Conservation (phyloP, 2,329 filamentous ascomycete genomes). For the Taxawa tesnikishii region DNA sequence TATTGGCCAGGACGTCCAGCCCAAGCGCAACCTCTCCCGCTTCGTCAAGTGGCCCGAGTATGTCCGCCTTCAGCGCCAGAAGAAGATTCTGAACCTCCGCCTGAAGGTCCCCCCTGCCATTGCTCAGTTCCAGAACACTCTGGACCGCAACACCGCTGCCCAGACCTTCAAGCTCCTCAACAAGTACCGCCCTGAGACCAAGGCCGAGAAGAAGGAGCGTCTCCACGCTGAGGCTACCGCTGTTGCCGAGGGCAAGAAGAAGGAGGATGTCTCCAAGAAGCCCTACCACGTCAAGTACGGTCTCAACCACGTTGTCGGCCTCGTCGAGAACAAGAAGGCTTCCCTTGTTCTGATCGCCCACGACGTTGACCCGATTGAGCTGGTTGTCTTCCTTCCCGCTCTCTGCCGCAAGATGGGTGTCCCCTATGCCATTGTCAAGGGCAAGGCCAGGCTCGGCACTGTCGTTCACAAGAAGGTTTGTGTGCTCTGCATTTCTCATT, state of each 20-base stretch:
- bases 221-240: conserved; percentile 96
- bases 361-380: conserved; percentile 98
- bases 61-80: conserved; percentile 89
- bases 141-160: conserved; percentile 91
- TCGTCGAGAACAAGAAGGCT: conserved; percentile 99
- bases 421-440: conserved; percentile 98
- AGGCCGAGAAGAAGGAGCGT: conserved; percentile 99
- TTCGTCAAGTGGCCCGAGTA: conserved; percentile 99
- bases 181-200: conserved; percentile 99
- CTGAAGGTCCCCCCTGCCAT: conserved; percentile 97
- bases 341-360: conserved; percentile 96
- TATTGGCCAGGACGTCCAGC: conserved; percentile 98
- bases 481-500: conserved; percentile 4
- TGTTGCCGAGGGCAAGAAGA: conserved; percentile 98
- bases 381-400: conserved; percentile 97
- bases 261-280: conserved; percentile 99
- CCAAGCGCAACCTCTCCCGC: conserved; percentile 84
- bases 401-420: conserved; percentile 99
- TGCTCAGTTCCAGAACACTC: conserved; percentile 93
- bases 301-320: conserved; percentile 96
- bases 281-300: conserved; percentile 99
- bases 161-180: conserved; percentile 98
- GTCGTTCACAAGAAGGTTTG: conserved; percentile 98
- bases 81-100: conserved; percentile 95
- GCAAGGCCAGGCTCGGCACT: conserved; percentile 97